phyloP scores from a whole-genome alignment of 768 basidiomycete genomes.

The Epithele typhae region DNA sequence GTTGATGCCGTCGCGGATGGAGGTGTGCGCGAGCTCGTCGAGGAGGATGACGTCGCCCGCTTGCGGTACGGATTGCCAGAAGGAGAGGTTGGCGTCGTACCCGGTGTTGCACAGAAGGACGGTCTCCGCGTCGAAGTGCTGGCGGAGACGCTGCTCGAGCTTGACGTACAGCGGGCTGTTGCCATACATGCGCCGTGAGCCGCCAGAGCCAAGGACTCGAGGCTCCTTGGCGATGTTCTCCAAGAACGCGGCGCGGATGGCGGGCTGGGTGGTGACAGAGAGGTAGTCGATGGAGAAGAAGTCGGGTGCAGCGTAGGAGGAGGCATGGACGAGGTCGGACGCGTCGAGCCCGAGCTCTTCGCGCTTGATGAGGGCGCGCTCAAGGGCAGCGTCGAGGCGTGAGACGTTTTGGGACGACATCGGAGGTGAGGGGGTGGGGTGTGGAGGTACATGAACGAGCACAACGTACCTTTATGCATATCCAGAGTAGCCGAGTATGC shows the following conservation, averaged over 20 bases:
- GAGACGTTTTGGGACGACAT: too few relatives aligned
- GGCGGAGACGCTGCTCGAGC: constrained; percentile 32
- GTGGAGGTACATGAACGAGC: too few relatives aligned
- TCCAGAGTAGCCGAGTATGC: too few relatives aligned
- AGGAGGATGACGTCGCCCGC: constrained; percentile 42
- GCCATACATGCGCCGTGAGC: constrained; percentile 41
- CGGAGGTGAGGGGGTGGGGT: too few relatives aligned
- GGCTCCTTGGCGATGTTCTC: constrained; percentile 15
- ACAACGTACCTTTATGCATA: too few relatives aligned
- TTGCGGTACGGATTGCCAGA: constrained; percentile 41
- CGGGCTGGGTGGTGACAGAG: constrained; percentile 34
- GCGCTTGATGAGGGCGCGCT: too few relatives aligned
- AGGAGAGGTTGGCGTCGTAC: constrained; percentile 46
- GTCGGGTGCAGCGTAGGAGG: neutral
- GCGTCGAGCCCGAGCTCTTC: too few relatives aligned
- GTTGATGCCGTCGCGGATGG: constrained; percentile 46
- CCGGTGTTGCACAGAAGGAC: constrained; percentile 46
- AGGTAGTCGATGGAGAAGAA: constrained; percentile 49
- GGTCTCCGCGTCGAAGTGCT: too few relatives aligned
- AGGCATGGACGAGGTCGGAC: neutral
- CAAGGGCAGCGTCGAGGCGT: too few relatives aligned
- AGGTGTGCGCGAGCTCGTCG: constrained; percentile 50
- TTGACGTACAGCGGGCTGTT: constrained; percentile 35
- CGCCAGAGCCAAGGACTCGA: constrained; percentile 40
- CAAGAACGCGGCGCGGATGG: constrained; percentile 31